Evolutionary conservation across 164 flowering plant genomes (phyloP), one percentile per base, ranked within the genome.

Genomic region (Litsea cubeba): DNA sequence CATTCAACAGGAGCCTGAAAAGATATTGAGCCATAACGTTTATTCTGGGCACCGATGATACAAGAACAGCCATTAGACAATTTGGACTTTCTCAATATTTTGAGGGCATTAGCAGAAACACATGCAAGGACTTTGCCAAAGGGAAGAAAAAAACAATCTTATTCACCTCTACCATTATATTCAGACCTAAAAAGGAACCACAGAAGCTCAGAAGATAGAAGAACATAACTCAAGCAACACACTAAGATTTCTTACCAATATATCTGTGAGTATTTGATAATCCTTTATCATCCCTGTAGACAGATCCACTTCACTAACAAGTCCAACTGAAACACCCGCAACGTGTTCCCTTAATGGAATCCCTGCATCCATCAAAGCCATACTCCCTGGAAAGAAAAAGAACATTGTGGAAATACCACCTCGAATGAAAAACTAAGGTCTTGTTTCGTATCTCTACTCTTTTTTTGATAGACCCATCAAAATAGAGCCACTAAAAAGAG

Each of bases 331-430:
- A 80, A 95, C 84, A 79, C 99, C 99, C 69, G 99, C 99, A 22
- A 93, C 97, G 83, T 92, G 98, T 75, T 87, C 95, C 63, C 84
- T 83, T 73, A 95, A 30, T 58, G 95, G 98, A 82, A 95, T 88
- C 62, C 99, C 98, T 81, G 99, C 97, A 86, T 93, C 98, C 99
- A 95, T 90, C 82, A 95, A 85, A 76, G 98, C 98, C 91, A 95
- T 88, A 78, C 99, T 95, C 62, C 97, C 99, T 95, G 70, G 66
- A 81, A 62, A 70, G 72, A 68, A 81, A 81, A 62, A 70, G 71
- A 65, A 82, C 23, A 62, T 35, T 26, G 64, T 3, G 30, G 26
- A 67, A 25, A 73, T 20, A 65, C 25, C 25, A 66, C 18, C 69
- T 22, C 32, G 23, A 2, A 63, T 24, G 18, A 26, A 65, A n/a